Conservation (phyloP, 208 protist species). For the Leishmania aethiopica region DNA sequence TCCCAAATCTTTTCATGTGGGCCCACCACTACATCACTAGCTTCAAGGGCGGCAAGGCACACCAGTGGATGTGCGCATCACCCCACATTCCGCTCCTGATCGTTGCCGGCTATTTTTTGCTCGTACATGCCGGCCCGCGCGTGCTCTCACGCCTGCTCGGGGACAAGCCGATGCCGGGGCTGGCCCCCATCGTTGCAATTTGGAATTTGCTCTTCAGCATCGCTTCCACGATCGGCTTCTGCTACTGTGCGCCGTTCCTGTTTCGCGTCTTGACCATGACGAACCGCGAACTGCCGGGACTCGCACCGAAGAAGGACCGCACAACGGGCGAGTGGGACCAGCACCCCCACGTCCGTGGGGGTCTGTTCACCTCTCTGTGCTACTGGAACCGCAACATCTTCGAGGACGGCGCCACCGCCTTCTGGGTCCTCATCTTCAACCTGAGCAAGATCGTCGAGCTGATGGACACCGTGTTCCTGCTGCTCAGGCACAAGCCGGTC, state of each 20-base stretch:
- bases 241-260: constrained; percentile 56
- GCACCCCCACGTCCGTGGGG: constrained; percentile 42
- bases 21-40: constrained; percentile 20
- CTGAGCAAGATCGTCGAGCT: constrained; percentile 87
- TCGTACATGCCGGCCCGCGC: constrained; percentile 46
- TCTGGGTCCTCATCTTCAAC: constrained; percentile 75
- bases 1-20: constrained; percentile 7
- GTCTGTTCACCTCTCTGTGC: constrained; percentile 61
- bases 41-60: constrained; percentile 34
- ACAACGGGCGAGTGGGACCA: constrained; percentile 26
- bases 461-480: constrained; percentile 81
- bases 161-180: constrained; percentile 10
- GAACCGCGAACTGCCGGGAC: constrained; percentile 30
- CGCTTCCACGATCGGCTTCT: constrained; percentile 59
- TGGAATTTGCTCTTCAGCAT: constrained; percentile 84
- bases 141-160: constrained; percentile 9
- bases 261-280: constrained; percentile 27
- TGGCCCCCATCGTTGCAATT: constrained; percentile 37
- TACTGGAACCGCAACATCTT: constrained; percentile 49
- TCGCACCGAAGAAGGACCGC: constrained; percentile 32
- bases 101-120: constrained; percentile 33
- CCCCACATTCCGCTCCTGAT: constrained; percentile 38
- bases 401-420: constrained; percentile 50
- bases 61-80: constrained; percentile 35
- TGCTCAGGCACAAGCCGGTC: constrained; percentile 76